Percentiles rank a stretch among this genome's conserved stretches.
These are phyloP conservation scores for Hygrophorus russula DNA, from an alignment of 768 basidiomycete species.

Conservation along the genomic window DNA sequence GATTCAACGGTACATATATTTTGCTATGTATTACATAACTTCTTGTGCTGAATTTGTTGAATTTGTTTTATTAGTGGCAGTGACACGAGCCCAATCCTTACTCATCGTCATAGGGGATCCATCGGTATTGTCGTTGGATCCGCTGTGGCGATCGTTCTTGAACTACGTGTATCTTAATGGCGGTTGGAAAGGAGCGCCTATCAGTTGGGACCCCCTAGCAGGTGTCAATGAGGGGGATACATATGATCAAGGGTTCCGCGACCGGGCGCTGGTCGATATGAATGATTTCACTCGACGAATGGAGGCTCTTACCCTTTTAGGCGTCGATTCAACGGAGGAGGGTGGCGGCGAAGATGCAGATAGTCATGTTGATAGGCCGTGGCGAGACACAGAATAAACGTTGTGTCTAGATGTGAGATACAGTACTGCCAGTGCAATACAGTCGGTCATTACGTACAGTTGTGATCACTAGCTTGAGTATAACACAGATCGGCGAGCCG, in stretches of 20 bases:
- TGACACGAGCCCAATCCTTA: slow-evolving; percentile 51
- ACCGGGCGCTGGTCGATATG: slow-evolving; percentile 26
- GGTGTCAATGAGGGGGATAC: slow-evolving; percentile 25
- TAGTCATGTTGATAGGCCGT: slow-evolving; percentile 28
- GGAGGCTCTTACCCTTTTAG: slow-evolving; percentile 17
- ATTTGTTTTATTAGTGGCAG: slow-evolving; percentile 29
- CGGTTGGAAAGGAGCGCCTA: slow-evolving; percentile 42
- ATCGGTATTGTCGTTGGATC: slow-evolving; percentile 45
- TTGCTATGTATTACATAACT: neutral
- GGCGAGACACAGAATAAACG: slow-evolving; percentile 31
- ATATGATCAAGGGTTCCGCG: slow-evolving; percentile 26
- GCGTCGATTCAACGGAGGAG: slow-evolving; percentile 18
- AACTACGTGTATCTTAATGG: slow-evolving; percentile 43
- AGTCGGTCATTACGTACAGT: too few relatives aligned
- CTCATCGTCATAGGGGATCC: slow-evolving; percentile 53
- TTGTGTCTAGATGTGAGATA: too few relatives aligned
- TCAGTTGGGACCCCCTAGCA: slow-evolving; percentile 37
- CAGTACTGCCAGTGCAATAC: too few relatives aligned
- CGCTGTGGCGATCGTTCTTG: slow-evolving; percentile 50
- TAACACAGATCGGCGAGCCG: too few relatives aligned
- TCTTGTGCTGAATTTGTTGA: neutral
- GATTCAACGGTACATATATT: slow-evolving; percentile 41
- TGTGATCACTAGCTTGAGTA: too few relatives aligned
- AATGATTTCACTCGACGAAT: slow-evolving; percentile 28
- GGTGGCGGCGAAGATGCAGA: slow-evolving; percentile 2